Evolutionary conservation across 257 asterid species (phyloP), one percentile per base, ranked within the genome.

Genomic region (Linaria vulgaris): DNA sequence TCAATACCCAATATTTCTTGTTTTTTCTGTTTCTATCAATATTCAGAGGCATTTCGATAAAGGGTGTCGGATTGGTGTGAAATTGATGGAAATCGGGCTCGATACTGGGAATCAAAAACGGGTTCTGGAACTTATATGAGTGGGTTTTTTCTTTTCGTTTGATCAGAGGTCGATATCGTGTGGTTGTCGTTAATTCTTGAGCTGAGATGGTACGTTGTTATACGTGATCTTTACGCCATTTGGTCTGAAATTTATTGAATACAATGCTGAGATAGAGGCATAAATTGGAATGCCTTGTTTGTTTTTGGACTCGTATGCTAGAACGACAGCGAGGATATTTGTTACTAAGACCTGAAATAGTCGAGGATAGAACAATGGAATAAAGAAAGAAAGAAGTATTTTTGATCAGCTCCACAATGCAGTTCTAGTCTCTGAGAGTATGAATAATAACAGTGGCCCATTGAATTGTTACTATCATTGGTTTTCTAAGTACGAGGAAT

Each of bases 131-230:
- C 49, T 2, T 12, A 44, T 44, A 12, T 44, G 49, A 34, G 41
- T 7, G 13, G 37, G 1, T 59, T 63, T 37, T 49, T 37, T 37
- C 41, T 37, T 49, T 37, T 37, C 41, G 69, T 34, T 19, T 58
- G 64, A 58, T 58, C 64, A 19, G 64, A n/a, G 19, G 12, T 47
- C 38, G 31, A 57, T 57, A 24, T 3, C 1, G 16, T 44, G 17
- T 2, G 49, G 3, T 4, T 34, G 21, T 3, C 51, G 47, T 63
- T 22, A 10, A 17, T 50, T 51, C 17, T 50, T 50, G 25, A 51
- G 6, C 48, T 39, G 21, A 64, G 51, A 64, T 64, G 69, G 69
- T 64, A 64, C 52, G 69, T 51, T n/a, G n/a, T n/a, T n/a, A 19
- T n/a, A 12, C 11, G 3, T 14, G 49, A 44, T 44, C 3, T 44